Evolutionary conservation across 1,284 basidiomycete genomes (phyloP), one percentile per base, ranked within the genome.

Genomic region (Ganoderma lucidum): DNA sequence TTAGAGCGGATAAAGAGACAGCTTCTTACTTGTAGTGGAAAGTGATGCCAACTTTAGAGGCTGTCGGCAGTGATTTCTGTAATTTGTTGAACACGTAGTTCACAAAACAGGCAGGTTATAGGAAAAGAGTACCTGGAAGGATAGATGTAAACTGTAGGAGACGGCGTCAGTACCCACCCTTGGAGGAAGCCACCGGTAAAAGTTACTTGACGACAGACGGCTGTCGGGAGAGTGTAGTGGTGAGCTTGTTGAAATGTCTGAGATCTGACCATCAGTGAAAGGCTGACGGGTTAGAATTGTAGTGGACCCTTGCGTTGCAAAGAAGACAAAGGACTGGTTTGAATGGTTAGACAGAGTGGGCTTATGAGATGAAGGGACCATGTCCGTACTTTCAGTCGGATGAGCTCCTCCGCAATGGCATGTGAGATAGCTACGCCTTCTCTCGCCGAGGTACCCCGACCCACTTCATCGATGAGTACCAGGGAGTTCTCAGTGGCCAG

Each of bases 371-470:
- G 44, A 32, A 6, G 19, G 63, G 14, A 0, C 6, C 2, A 30
- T 41, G 82, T 41, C 3, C 48, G n/a, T 60, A 93, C 96, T 83
- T 93, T 93, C 53, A 86, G 81, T 58, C 83, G 83, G 73, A 98
- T 91, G 66, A 99, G 85, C 55, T 88, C 89, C 79, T 99, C 97
- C 0, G 95, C 94, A 68, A 99, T 94, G 0, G 97, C 96, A 80
- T 97, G 94, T 0, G 95, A 92, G 61, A 99, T 92, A 0, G 96
- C 97, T 15, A 96, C 82, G 0, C 97, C 96, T 78, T 98, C 96
- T 58, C 85, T 82, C 0, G 96, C 91, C 3, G 95, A 92, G 0
- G 97, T 98, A 3, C 96, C 96, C 44, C 95, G 86, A 0, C 96
- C 93, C 15, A 98, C 87, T 79, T 99, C 97, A 78, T 99, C 97